Conservation (phyloP, 257 asterid species). For the Solanum ossicruentum region DNA sequence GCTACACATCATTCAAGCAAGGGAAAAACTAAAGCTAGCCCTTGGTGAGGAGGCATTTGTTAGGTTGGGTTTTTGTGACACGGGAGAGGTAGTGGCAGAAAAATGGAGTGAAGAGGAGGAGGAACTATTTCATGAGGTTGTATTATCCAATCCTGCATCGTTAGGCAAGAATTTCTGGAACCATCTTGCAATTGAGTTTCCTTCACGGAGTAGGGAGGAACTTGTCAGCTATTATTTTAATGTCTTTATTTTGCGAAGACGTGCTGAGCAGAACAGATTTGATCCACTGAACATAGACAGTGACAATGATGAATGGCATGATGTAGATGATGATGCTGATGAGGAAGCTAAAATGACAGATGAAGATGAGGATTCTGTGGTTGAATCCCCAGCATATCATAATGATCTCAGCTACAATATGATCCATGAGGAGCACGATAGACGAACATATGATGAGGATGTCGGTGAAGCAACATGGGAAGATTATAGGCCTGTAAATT, state of each 20-base stretch:
- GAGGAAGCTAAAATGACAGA: slow-evolving; percentile 12
- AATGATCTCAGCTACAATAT: slow-evolving; percentile 5
- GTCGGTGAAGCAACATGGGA: background rate
- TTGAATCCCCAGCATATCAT: slow-evolving; percentile 25
- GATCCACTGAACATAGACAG: slow-evolving; percentile 62
- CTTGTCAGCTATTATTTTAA: slow-evolving; percentile 76
- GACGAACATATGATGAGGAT: background rate
- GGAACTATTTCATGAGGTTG: slow-evolving; percentile 42
- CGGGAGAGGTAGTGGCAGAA: slow-evolving; percentile 65
- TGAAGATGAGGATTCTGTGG: slow-evolving; percentile 39
- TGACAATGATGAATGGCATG: slow-evolving; percentile 68
- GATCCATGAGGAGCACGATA: background rate
- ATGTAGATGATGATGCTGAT: background rate
- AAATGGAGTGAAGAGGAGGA: slow-evolving; percentile 71
- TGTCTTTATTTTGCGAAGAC: slow-evolving; percentile 55
- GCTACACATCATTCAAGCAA: slow-evolving; percentile 55
- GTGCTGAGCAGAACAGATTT: slow-evolving; percentile 66
- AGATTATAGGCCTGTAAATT: background rate
- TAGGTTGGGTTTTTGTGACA: slow-evolving; percentile 49
- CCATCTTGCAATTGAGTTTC: slow-evolving; percentile 41
- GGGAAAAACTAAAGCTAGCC: slow-evolving; percentile 32
- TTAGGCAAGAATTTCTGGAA: slow-evolving; percentile 60
- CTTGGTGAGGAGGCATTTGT: slow-evolving; percentile 31
- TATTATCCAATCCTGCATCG: slow-evolving; percentile 51
- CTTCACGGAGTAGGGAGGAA: slow-evolving; percentile 43